Percentiles rank a stretch among this genome's conserved stretches.
These are phyloP conservation scores for Scheffersomyces coipomensis DNA, from an alignment of 805 yeast genomes.

Conservation along the genomic window DNA sequence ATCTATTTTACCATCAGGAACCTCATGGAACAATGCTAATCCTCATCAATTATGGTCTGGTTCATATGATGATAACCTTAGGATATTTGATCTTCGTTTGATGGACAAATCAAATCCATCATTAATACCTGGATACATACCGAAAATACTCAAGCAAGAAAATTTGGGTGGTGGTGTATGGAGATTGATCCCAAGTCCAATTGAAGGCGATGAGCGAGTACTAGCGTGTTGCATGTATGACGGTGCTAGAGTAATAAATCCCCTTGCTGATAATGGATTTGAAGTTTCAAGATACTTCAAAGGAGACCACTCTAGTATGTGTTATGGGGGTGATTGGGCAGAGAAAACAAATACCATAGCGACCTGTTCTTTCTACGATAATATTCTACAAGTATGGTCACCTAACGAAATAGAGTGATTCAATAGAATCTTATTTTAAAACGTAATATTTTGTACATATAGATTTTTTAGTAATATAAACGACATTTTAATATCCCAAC, in stretches of 20 bases:
- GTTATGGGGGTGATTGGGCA: slow-evolving; percentile 93
- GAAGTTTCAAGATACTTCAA: slow-evolving; percentile 46
- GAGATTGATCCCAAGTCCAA: slow-evolving; percentile 72
- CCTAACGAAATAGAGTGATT: slow-evolving; percentile 4
- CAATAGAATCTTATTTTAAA: background rate
- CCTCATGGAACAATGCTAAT: slow-evolving; percentile 40
- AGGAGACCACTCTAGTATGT: slow-evolving; percentile 84
- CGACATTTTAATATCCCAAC: background rate
- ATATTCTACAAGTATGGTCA: slow-evolving; percentile 74
- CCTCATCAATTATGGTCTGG: slow-evolving; percentile 76
- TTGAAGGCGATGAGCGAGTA: slow-evolving; percentile 42
- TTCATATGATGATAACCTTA: slow-evolving; percentile 80
- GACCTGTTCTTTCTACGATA: slow-evolving; percentile 92
- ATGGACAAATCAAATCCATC: slow-evolving; percentile 33
- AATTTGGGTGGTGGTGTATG: slow-evolving; percentile 93
- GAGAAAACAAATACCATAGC: slow-evolving; percentile 47
- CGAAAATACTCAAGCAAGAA: slow-evolving; percentile 40
- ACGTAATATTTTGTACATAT: background rate
- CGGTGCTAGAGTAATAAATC: slow-evolving; percentile 71
- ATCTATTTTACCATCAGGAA: slow-evolving; percentile 56
- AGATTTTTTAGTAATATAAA: background rate
- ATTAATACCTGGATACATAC: slow-evolving; percentile 47
- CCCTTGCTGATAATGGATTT: slow-evolving; percentile 16
- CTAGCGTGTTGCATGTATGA: slow-evolving; percentile 93
- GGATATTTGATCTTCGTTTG: slow-evolving; percentile 67